Percentiles rank a stretch among this genome's conserved stretches.
Evolutionary conservation across 2,329 filamentous ascomycete genomes (phyloP).

Genomic region (Diplocarpon mali): DNA sequence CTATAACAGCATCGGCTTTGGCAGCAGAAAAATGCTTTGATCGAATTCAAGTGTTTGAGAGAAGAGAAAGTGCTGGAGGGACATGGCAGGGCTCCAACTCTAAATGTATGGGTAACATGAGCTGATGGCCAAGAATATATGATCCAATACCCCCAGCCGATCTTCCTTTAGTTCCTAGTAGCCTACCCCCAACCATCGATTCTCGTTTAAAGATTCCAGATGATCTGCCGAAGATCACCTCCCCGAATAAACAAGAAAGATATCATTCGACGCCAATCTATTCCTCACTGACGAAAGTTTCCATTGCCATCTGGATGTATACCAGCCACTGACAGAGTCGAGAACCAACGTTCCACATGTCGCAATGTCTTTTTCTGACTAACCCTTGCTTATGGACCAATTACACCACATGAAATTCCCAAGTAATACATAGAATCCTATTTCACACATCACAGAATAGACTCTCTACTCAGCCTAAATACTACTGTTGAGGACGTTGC

Average conservation of each 20-base stretch:
- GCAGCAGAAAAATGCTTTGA: slow-evolving; percentile 47
- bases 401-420: slow-evolving; percentile 42
- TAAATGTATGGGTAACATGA: slow-evolving; percentile 18
- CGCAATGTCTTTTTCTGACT: slow-evolving; percentile 45
- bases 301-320: no score
- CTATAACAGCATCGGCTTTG: slow-evolving; percentile 36
- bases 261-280: slow-evolving; percentile 41
- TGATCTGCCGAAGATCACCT: slow-evolving; percentile 30
- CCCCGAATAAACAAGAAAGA: slow-evolving; percentile 35
- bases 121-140: slow-evolving; percentile 40
- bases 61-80: slow-evolving; percentile 45
- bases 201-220: slow-evolving; percentile 34
- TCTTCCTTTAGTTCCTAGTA: slow-evolving; percentile 32
- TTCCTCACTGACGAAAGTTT: slow-evolving; percentile 35
- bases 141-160: slow-evolving; percentile 32
- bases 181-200: slow-evolving; percentile 35
- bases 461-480: slow-evolving; percentile 35
- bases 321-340: not conserved
- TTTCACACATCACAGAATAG: slow-evolving; percentile 38
- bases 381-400: slow-evolving; percentile 41
- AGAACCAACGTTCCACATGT: slow-evolving; percentile 46
- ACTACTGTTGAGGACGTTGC: slow-evolving; percentile 42
- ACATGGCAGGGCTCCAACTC: slow-evolving; percentile 35
- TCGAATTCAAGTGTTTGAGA: slow-evolving; percentile 47
- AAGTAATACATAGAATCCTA: slow-evolving; percentile 46